Evolutionary conservation across 2,329 filamentous ascomycete genomes (phyloP).

Genomic region (Ophiocordyceps australis): DNA sequence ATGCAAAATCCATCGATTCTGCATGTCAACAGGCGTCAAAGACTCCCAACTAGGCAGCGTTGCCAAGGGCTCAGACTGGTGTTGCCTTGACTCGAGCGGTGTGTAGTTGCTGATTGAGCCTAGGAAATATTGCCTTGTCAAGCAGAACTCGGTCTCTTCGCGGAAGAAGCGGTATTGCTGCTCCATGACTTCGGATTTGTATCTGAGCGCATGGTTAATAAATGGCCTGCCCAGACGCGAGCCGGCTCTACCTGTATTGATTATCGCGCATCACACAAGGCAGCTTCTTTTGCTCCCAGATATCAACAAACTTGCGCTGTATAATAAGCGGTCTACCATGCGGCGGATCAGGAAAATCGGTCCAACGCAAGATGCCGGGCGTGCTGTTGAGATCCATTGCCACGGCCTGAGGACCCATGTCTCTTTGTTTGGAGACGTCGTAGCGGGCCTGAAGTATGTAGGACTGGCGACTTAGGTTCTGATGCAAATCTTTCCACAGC

Average conservation of each 20-base stretch:
- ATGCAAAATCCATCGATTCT: slow-evolving; percentile 34
- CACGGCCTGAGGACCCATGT: slow-evolving; percentile 20
- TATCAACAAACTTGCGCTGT: slow-evolving; percentile 36
- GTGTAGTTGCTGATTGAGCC: slow-evolving; percentile 13
- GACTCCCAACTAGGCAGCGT: slow-evolving; percentile 26
- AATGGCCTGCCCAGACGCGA: neutral
- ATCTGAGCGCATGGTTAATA: slow-evolving; percentile 17
- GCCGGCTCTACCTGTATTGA: slow-evolving; percentile 25
- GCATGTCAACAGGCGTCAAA: slow-evolving; percentile 27
- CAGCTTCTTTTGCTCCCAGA: slow-evolving; percentile 31
- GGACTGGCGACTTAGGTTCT: slow-evolving; percentile 35
- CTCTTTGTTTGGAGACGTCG: slow-evolving; percentile 26
- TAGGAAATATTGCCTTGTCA: slow-evolving; percentile 27
- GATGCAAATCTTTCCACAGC: slow-evolving; percentile 34
- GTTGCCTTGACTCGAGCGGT: slow-evolving; percentile 11
- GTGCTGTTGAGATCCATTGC: slow-evolving; percentile 20
- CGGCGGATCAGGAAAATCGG: slow-evolving; percentile 40
- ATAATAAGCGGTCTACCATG: slow-evolving; percentile 25
- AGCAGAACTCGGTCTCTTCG: slow-evolving; percentile 33
- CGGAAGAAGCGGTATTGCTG: slow-evolving; percentile 34
- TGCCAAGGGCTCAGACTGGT: slow-evolving; percentile 4
- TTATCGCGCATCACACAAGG: slow-evolving; percentile 31
- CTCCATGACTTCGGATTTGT: slow-evolving; percentile 32
- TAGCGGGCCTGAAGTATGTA: slow-evolving; percentile 38
- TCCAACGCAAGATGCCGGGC: slow-evolving; percentile 35